phyloP scores from a whole-genome alignment of 1,284 basidiomycete species.

The Vanrija sp. region DNA sequence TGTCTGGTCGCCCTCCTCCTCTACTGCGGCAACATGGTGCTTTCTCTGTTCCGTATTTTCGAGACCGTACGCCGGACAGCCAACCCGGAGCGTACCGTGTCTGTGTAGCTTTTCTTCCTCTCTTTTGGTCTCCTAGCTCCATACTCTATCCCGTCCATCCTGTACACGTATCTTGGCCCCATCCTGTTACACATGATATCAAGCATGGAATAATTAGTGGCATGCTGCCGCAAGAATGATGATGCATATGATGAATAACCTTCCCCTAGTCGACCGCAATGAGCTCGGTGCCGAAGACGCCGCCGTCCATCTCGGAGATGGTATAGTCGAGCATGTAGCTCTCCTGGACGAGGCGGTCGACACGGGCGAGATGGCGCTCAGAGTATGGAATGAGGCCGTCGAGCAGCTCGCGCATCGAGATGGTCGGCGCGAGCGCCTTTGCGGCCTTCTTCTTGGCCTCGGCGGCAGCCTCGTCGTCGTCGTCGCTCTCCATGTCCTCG shows the following conservation, averaged over 20 bases:
- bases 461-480: conserved; percentile 27
- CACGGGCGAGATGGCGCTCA: conserved; percentile 78
- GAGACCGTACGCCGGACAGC: conserved; percentile 49
- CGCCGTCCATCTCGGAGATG: conserved; percentile 81
- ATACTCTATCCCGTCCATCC: too few species aligned
- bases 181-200: not conserved
- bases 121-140: not conserved
- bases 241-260: not conserved
- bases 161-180: not conserved
- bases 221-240: not conserved
- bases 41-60: conserved; percentile 52
- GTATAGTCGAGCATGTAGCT: conserved; percentile 91
- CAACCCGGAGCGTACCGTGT: not conserved
- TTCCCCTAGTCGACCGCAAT: conserved; percentile 33
- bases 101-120: too few species aligned
- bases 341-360: conserved; percentile 85
- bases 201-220: not conserved
- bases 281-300: conserved; percentile 42
- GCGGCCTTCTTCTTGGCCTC: conserved; percentile 9
- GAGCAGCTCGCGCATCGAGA: conserved; percentile 66
- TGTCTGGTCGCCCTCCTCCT: conserved; percentile 40
- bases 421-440: conserved; percentile 15
- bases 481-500: conserved; percentile 34
- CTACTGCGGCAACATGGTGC: conserved; percentile 50
- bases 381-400: conserved; percentile 90